phyloP scores from a whole-genome alignment of 345 rosid species.

The Eucalyptus globulus region DNA sequence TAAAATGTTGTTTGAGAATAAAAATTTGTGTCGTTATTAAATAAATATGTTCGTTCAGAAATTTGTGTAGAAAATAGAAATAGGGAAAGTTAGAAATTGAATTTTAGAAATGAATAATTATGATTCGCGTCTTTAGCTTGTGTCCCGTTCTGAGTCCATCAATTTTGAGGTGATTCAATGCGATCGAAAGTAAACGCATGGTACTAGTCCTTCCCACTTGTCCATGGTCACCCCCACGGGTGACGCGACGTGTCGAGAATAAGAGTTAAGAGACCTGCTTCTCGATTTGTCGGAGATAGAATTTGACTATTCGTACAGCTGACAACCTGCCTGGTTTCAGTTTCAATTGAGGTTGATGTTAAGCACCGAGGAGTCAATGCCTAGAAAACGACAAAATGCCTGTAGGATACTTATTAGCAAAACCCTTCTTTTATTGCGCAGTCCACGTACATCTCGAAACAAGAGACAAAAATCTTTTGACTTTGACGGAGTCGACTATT shows the following conservation, averaged over 20 bases:
- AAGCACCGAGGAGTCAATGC: neutral
- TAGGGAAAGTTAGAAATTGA: no score
- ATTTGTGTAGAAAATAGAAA: no score
- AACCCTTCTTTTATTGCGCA: neutral
- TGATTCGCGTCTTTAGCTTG: neutral
- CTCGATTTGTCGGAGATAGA: neutral
- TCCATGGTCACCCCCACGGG: neutral
- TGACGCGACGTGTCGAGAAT: neutral
- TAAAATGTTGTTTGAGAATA: no score
- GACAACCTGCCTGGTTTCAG: neutral
- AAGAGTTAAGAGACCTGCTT: neutral
- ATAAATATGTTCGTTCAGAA: no score
- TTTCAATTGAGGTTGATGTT: neutral
- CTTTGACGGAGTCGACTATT: neutral
- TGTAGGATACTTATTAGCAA: neutral
- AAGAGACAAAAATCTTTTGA: neutral
- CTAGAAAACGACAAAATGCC: neutral
- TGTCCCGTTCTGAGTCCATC: neutral
- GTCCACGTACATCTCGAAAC: neutral
- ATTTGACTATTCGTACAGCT: neutral
- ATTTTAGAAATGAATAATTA: no score
- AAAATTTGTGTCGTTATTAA: no score
- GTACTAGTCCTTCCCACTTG: neutral
- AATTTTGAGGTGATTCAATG: neutral
- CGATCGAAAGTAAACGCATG: neutral